Conservation (phyloP, 805 yeast species). For the Clavispora vitiphila region DNA sequence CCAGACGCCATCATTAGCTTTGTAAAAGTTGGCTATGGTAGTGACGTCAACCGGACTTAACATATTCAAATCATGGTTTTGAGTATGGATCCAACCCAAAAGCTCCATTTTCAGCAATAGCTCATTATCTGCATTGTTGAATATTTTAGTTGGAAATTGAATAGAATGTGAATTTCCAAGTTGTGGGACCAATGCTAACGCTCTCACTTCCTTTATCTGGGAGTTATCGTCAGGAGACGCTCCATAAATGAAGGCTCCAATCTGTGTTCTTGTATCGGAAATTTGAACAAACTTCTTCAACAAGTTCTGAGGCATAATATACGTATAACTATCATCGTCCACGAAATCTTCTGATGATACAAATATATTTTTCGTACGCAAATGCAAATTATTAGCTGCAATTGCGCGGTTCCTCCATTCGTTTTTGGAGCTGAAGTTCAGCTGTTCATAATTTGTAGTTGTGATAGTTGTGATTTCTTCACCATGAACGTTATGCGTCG, state of each 20-base stretch:
- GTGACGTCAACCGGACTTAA: conserved; percentile 71
- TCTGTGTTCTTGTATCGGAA: conserved; percentile 75
- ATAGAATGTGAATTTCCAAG: conserved; percentile 66
- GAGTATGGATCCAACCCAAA: conserved; percentile 94
- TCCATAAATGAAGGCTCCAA: conserved; percentile 81
- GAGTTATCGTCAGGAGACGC: conserved; percentile 66
- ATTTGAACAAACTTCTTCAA: conserved; percentile 72
- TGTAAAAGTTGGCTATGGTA: conserved; percentile 44
- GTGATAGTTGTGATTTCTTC: conserved; percentile 94
- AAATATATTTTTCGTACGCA: conserved; percentile 66
- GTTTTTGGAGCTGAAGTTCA: conserved; percentile 72
- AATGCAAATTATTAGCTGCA: conserved; percentile 64
- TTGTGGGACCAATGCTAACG: conserved; percentile 82
- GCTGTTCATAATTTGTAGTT: conserved; percentile 82
- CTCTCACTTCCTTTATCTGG: conserved; percentile 71
- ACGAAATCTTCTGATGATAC: conserved; percentile 58
- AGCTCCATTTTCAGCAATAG: conserved; percentile 53
- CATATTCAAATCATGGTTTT: conserved; percentile 55
- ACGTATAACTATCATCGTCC: conserved; percentile 53
- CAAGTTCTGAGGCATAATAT: conserved; percentile 77
- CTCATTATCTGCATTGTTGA: conserved; percentile 35
- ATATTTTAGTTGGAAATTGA: conserved; percentile 49
- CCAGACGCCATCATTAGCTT: conserved; percentile 34
- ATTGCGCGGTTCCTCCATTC: conserved; percentile 92
- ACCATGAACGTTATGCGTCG: conserved; percentile 88